These are phyloP conservation scores for Coelastrella sp. DNA, from an alignment of 139 green algal species.

Conservation along the genomic window DNA sequence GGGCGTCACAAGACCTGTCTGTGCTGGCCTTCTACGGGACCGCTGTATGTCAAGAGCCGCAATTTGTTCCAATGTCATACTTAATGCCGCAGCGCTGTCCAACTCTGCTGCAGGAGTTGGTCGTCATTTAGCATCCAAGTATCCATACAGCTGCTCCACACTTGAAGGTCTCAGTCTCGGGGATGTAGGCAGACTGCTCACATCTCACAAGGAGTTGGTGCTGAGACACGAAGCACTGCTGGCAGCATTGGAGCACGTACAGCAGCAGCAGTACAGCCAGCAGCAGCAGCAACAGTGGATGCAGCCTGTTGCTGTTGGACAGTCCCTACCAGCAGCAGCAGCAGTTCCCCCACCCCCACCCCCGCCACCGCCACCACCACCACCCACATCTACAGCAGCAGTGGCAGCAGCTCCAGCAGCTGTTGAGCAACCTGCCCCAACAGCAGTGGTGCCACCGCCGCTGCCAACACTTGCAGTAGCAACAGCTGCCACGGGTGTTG, in stretches of 20 bases:
- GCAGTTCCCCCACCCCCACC: neutral
- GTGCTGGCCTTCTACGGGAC: too few relatives aligned
- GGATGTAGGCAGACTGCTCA: conserved; percentile 82
- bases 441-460: too few relatives aligned
- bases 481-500: neutral
- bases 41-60: too few relatives aligned
- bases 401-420: neutral
- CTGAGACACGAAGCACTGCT: conserved; percentile 76
- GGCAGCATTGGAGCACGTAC: conserved; percentile 30
- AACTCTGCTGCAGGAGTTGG: neutral
- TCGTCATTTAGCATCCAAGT: conserved; percentile 55
- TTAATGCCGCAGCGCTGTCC: neutral
- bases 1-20: too few relatives aligned
- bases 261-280: conserved; percentile 13
- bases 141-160: conserved; percentile 80
- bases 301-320: neutral
- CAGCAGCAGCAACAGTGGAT: neutral
- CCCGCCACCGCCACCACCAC: neutral
- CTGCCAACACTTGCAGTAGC: neutral
- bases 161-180: conserved; percentile 72
- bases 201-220: conserved; percentile 88
- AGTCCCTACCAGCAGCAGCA: conserved; percentile 3
- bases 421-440: neutral
- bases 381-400: neutral
- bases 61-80: too few relatives aligned